Conservation (phyloP, 176 grass and related monocot genomes). For the Areca catechu region DNA sequence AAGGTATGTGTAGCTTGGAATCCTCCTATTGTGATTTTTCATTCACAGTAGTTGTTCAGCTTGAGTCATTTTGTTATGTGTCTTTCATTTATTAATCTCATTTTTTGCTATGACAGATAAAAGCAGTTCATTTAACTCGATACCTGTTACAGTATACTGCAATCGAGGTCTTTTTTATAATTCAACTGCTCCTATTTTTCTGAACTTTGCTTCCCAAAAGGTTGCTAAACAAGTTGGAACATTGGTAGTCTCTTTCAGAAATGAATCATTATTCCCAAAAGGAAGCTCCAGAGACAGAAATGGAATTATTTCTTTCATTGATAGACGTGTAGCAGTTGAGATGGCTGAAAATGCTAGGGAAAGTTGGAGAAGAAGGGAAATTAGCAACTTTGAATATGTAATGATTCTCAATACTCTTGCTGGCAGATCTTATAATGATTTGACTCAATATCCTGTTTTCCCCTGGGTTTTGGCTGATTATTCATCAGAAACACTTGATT, state of each 20-base stretch:
- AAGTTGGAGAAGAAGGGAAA: constrained; percentile 95
- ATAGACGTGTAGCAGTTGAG: constrained; percentile 74
- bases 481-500: constrained; percentile 90
- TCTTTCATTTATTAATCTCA: no score
- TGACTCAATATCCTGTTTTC: constrained; percentile 94
- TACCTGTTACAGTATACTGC: constrained; percentile 91
- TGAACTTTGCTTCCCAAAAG: constrained; percentile 92
- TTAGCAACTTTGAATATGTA: constrained; percentile 93
- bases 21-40: background rate
- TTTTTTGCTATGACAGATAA: constrained; percentile 61
- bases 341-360: constrained; percentile 87
- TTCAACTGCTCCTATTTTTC: constrained; percentile 73
- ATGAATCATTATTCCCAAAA: constrained; percentile 86
- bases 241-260: constrained; percentile 78
- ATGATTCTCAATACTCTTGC: constrained; percentile 94
- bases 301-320: constrained; percentile 77
- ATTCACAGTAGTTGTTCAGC: background rate
- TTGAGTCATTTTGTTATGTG: no score
- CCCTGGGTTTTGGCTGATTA: constrained; percentile 96
- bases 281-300: constrained; percentile 76
- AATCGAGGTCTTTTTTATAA: constrained; percentile 89
- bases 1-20: constrained; percentile 26
- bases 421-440: constrained; percentile 92
- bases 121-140: constrained; percentile 87
- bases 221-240: constrained; percentile 83